Conservation (phyloP, 1,284 basidiomycete genomes). For the Mycena citricolor region DNA sequence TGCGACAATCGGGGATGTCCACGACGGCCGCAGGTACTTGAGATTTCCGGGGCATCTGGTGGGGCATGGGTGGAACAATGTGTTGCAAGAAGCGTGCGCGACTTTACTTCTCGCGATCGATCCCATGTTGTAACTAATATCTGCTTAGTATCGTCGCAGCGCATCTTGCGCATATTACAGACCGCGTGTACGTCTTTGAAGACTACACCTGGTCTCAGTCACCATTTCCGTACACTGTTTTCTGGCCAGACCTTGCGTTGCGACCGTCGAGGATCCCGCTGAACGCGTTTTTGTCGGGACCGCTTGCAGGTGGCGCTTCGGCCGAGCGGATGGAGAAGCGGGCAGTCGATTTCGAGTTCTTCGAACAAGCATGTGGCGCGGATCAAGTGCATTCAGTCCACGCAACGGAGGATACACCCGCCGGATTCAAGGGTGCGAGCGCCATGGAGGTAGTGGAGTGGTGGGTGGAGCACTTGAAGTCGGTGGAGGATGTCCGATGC, state of each 20-base stretch:
- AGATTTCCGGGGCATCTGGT: constrained; percentile 51
- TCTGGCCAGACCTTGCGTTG: constrained; percentile 47
- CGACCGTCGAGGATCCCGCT: constrained; percentile 59
- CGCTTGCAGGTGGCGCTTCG: constrained; percentile 55
- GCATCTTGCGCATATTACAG: constrained; percentile 48
- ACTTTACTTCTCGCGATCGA: no score
- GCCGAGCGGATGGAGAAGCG: constrained; percentile 22
- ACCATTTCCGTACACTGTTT: constrained; percentile 48
- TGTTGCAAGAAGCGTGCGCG: constrained; percentile 55
- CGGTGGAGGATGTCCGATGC: constrained; percentile 40
- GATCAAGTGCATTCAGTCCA: constrained; percentile 36
- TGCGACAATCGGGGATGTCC: constrained; percentile 11
- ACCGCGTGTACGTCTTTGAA: constrained; percentile 59
- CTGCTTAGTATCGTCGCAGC: constrained; percentile 44
- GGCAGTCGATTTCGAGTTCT: constrained; percentile 42
- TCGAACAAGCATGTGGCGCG: constrained; percentile 37
- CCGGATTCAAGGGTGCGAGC: no score
- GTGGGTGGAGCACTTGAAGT: constrained; percentile 46
- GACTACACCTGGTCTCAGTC: constrained; percentile 65
- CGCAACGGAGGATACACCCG: no score
- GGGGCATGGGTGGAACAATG: constrained; percentile 58
- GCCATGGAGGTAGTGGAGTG: constrained; percentile 41
- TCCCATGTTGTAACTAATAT: not conserved
- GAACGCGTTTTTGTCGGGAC: constrained; percentile 62
- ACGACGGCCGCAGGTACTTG: constrained; percentile 35